Percentiles rank a stretch among this genome's conserved stretches.
Conservation (phyloP, 352 stramenopile genomes). For the Peronospora belbahrii region DNA sequence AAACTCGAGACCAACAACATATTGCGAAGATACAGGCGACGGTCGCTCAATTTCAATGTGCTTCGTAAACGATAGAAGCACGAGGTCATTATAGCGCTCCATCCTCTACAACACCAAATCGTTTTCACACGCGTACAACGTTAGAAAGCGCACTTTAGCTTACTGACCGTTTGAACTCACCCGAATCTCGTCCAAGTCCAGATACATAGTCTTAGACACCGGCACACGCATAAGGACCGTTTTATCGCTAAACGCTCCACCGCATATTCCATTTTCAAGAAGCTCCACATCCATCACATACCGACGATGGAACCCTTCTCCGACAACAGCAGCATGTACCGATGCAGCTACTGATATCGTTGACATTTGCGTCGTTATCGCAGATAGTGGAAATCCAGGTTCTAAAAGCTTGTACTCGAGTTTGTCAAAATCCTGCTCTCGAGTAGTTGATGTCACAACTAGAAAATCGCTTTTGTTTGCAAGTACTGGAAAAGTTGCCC, state of each 20-base stretch:
- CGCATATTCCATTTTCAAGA: conserved; percentile 7
- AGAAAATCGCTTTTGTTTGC: conserved; percentile 3
- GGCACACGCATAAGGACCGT: conserved; percentile 32
- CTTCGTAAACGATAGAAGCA: conserved; percentile 37
- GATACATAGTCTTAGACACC: conserved; percentile 35
- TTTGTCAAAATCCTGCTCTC: conserved; percentile 1
- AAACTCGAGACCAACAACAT: conserved; percentile 43
- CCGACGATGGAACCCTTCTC: conserved; percentile 43
- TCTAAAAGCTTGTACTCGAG: conserved; percentile 12
- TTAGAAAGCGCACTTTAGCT: neutral
- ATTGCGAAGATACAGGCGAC: conserved; percentile 41
- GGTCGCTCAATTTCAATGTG: conserved; percentile 64
- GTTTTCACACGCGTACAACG: neutral
- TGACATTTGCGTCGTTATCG: conserved; percentile 1
- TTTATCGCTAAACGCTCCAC: conserved; percentile 1
- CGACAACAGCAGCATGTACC: conserved; percentile 13
- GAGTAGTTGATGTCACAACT: conserved; percentile 11
- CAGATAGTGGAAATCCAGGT: neutral
- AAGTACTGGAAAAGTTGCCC: neutral
- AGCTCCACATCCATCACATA: conserved; percentile 30
- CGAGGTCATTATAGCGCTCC: conserved; percentile 42
- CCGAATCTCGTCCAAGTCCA: conserved; percentile 51
- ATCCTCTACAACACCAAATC: conserved; percentile 29
- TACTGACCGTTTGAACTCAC: conserved; percentile 11
- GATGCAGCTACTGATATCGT: conserved; percentile 11